Conservation (phyloP, 768 basidiomycete genomes). For the Agaricus subrufescens region DNA sequence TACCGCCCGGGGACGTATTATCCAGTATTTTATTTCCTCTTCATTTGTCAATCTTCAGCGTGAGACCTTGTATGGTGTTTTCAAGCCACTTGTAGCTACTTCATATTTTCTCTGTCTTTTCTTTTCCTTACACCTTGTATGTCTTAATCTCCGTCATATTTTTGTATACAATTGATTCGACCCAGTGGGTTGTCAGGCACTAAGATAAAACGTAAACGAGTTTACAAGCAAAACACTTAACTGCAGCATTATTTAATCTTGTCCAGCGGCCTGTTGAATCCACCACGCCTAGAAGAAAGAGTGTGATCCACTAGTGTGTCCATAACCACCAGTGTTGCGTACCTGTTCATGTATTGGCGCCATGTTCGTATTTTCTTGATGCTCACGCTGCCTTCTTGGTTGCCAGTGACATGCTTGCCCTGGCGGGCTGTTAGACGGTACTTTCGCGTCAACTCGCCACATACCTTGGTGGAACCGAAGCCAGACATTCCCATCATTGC, state of each 20-base stretch:
- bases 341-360: conserved; percentile 99
- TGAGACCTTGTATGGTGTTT: not conserved
- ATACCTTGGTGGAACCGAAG: conserved; percentile 88
- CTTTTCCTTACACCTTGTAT: conserved; percentile 19
- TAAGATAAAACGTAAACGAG: conserved; percentile 2
- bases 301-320: not conserved
- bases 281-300: conserved; percentile 47
- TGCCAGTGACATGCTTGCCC: conserved; percentile 79
- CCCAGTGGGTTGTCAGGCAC: conserved; percentile 8
- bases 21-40: conserved; percentile 10
- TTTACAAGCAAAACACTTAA: conserved; percentile 5
- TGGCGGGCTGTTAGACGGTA: conserved; percentile 19
- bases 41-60: not conserved
- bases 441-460: conserved; percentile 5
- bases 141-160: conserved; percentile 16
- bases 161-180: conserved; percentile 8
- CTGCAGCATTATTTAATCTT: conserved; percentile 73
- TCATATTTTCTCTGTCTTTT: not conserved
- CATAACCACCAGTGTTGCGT: conserved; percentile 11
- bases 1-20: conserved; percentile 11
- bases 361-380: conserved; percentile 86
- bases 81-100: not conserved
- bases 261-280: conserved; percentile 89
- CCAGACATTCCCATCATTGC: conserved; percentile 85
- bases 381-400: conserved; percentile 65